Evolutionary conservation across 1,284 basidiomycete species (phyloP), one percentile per base, ranked within the genome.

Genomic region (Apiotrichum akiyoshidainum): DNA sequence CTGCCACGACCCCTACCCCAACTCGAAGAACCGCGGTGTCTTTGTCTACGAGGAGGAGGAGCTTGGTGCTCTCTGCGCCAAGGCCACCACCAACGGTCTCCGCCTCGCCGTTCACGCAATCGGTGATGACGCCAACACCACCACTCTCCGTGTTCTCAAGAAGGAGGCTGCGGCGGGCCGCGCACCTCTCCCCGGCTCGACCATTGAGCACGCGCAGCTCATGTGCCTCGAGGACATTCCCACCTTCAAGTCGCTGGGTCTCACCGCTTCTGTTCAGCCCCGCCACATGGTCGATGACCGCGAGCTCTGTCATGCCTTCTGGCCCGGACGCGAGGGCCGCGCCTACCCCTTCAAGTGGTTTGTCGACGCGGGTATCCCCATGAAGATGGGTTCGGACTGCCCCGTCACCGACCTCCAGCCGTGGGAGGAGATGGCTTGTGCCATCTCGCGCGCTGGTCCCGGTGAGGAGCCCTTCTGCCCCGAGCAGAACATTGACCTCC

Each of bases 121-220:
- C 41, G 74, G 74, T 3, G 73, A 76, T 61, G 64, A 66, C 14
- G 72, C 73, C 4, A 71, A 69, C 50, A 44, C 55, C n/a, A 58
- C 67, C 39, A 64, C 64, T 2, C 66, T 76, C 42, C 51, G 63
- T n/a, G 59, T 63, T 1, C 54, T 75, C 33, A 21, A 52, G 49
- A 57, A 57, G 6, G 40, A 59, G 5, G 57, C 68, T 11, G 40
- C 44, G 5, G 50, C 44, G 0, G 54, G 54, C 22, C 21, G 40
- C 14, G 58, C 61, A 10, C 66, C 69, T 0, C 57, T 69, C 1
- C 61, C 65, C 0, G 69, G 68, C 1, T 66, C 63, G 4, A 67
- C 68, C 14, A 75, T 76, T 52, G 74, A 75, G 54, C 74, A 76
- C 44, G 73, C 72, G 11, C 74, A 76, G 58, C 64, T 76, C 51